These are phyloP conservation scores for Rhodotorula toruloides DNA, from an alignment of 768 basidiomycete genomes.

Conservation along the genomic window DNA sequence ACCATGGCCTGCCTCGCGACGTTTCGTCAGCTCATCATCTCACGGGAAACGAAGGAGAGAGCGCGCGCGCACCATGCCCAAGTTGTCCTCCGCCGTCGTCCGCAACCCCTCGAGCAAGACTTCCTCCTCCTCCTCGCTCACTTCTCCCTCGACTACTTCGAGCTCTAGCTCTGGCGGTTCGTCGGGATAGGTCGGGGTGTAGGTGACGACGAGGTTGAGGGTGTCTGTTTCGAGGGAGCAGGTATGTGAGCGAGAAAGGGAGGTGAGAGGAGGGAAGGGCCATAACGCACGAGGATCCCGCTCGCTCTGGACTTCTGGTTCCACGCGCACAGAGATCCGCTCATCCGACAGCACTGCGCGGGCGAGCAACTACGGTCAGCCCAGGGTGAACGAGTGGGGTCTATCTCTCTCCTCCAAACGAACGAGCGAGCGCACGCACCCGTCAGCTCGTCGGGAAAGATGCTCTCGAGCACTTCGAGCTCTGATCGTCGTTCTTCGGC, in stretches of 20 bases:
- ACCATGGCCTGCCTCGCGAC: conserved; percentile 68
- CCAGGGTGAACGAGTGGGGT: not conserved
- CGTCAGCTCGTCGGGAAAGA: conserved; percentile 87
- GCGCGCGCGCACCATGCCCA: conserved; percentile 51
- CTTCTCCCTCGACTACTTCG: conserved; percentile 58
- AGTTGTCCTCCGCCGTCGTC: conserved; percentile 68
- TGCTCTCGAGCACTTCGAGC: conserved; percentile 79
- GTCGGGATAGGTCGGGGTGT: conserved; percentile 79
- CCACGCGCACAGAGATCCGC: conserved; percentile 74
- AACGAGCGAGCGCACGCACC: conserved; percentile 61
- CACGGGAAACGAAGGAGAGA: not conserved
- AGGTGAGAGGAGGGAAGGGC: not conserved
- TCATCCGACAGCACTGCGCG: conserved; percentile 74
- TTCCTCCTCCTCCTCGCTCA: conserved; percentile 57
- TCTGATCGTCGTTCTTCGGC: conserved; percentile 32
- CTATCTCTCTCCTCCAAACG: no score
- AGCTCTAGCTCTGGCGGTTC: conserved; percentile 67
- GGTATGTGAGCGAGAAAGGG: not conserved
- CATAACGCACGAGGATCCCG: conserved; percentile 54
- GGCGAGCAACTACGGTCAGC: not conserved
- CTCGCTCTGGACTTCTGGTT: conserved; percentile 72
- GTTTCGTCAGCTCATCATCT: not conserved
- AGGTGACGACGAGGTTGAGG: conserved; percentile 66
- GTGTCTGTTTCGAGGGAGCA: conserved; percentile 55
- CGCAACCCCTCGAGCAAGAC: conserved; percentile 13